phyloP scores from a whole-genome alignment of 495 filamentous ascomycete species.

The Margaritispora aquatica region DNA sequence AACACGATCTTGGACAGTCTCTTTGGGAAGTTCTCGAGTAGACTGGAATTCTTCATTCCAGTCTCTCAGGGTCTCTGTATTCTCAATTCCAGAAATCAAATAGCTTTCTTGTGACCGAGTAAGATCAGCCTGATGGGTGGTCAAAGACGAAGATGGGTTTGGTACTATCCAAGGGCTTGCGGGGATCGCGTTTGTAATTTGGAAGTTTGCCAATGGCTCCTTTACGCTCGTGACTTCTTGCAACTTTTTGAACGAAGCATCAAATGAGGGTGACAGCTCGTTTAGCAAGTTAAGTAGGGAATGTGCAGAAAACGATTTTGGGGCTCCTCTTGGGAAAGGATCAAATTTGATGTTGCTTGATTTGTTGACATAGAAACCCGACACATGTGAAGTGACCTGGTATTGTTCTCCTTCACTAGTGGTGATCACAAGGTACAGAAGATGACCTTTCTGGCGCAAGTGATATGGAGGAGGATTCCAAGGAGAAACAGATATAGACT shows the following conservation, averaged over 20 bases:
- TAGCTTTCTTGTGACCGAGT: conserved; percentile 91
- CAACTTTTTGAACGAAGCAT: conserved; percentile 60
- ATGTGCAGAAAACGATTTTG: conserved; percentile 68
- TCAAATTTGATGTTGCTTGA: conserved; percentile 89
- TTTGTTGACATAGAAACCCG: conserved; percentile 95
- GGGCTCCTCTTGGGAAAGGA: conserved; percentile 64
- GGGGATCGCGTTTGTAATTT: conserved; percentile 88
- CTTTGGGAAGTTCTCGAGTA: conserved; percentile 85
- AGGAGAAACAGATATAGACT: conserved; percentile 76
- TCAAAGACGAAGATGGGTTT: conserved; percentile 50
- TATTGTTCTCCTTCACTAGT: conserved; percentile 90
- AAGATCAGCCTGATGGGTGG: conserved; percentile 72
- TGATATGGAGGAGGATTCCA: conserved; percentile 97
- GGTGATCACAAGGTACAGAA: conserved; percentile 82
- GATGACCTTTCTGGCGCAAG: conserved; percentile 83
- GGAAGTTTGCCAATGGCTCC: conserved; percentile 88
- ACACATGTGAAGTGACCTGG: conserved; percentile 87
- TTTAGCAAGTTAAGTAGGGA: conserved; percentile 78
- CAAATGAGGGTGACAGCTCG: conserved; percentile 77
- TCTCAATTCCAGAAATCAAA: conserved; percentile 82
- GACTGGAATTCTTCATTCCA: conserved; percentile 99
- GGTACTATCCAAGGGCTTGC: conserved; percentile 90
- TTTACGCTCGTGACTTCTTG: conserved; percentile 76
- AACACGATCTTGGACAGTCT: conserved; percentile 90
- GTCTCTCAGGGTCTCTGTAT: conserved; percentile 87